Evolutionary conservation across 768 basidiomycete genomes (phyloP).

Genomic region (Tylopilus plumbeoviolaceoides): DNA sequence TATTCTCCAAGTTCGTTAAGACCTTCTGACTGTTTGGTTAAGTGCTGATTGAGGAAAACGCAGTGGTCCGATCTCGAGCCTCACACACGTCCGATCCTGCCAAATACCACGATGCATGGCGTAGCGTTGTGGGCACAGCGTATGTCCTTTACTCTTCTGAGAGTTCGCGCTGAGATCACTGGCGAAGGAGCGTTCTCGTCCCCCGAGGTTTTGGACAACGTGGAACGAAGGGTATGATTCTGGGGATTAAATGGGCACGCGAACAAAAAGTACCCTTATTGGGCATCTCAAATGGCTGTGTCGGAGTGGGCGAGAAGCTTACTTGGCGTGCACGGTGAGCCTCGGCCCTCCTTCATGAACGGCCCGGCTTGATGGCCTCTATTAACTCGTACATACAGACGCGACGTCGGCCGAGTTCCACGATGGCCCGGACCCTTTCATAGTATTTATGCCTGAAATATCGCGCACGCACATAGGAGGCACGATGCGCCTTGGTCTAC

Average conservation of each 20-base stretch:
- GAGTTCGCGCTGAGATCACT: conserved; percentile 9
- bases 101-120: conserved; percentile 94
- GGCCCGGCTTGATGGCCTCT: neutral
- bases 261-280: conserved; percentile 94
- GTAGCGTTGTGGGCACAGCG: conserved; percentile 86
- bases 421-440: conserved; percentile 59
- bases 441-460: conserved; percentile 99
- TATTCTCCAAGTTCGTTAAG: conserved; percentile 59
- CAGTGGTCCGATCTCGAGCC: conserved; percentile 94
- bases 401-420: conserved; percentile 86
- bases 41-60: conserved; percentile 3
- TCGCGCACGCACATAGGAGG: conserved; percentile 98
- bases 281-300: conserved; percentile 95
- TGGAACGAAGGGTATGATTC: conserved; percentile 96
- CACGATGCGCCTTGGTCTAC: conserved; percentile 98
- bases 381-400: conserved; percentile 39
- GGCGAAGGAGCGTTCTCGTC: conserved; percentile 83
- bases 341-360: neutral
- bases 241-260: conserved; percentile 95
- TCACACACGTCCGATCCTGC: conserved; percentile 72
- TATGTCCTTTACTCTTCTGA: conserved; percentile 34
- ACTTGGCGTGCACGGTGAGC: conserved; percentile 60
- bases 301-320: conserved; percentile 92
- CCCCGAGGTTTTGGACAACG: conserved; percentile 94
- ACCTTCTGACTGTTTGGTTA: neutral